These are phyloP conservation scores for Coprinellus aureogranulatus DNA, from an alignment of 768 basidiomycete genomes.

Conservation along the genomic window DNA sequence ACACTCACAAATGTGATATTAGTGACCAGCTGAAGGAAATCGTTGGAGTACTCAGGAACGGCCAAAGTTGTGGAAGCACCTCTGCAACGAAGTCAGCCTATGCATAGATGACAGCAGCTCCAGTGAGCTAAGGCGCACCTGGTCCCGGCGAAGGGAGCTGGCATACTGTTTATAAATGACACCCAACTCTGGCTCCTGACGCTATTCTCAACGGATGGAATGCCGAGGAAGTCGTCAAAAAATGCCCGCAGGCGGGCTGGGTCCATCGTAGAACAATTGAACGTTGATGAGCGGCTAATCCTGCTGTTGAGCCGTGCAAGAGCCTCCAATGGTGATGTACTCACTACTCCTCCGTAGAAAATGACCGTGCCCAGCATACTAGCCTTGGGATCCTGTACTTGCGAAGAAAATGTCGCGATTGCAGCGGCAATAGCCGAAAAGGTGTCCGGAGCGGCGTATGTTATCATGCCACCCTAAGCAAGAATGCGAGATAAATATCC, in stretches of 20 bases:
- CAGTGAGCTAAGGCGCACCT: too few species aligned
- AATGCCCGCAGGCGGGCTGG: slow-evolving; percentile 45
- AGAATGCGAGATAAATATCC: neutral
- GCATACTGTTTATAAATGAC: slow-evolving; percentile 15
- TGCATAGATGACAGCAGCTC: neutral
- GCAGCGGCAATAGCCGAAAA: slow-evolving; percentile 33
- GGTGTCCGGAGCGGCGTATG: slow-evolving; percentile 18
- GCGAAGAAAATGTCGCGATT: slow-evolving; percentile 35
- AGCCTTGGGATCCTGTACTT: slow-evolving; percentile 53
- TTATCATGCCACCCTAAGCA: slow-evolving; percentile 48
- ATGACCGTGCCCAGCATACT: slow-evolving; percentile 44
- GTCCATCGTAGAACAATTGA: slow-evolving; percentile 59
- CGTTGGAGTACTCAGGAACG: neutral
- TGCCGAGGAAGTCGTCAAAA: slow-evolving; percentile 50
- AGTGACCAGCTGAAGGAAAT: neutral
- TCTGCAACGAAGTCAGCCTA: too few species aligned
- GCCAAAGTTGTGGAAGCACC: neutral
- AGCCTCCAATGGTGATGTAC: slow-evolving; percentile 21
- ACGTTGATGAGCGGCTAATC: slow-evolving; percentile 17
- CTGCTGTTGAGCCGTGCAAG: neutral
- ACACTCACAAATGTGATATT: slow-evolving; percentile 49
- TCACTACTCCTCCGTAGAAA: slow-evolving; percentile 39
- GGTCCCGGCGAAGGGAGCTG: slow-evolving; percentile 40
- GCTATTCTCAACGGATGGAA: slow-evolving; percentile 26
- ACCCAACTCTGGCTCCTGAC: slow-evolving; percentile 5